These are phyloP conservation scores for Andrographis paniculata DNA, from an alignment of 305 asterid genomes.

Conservation along the genomic window DNA sequence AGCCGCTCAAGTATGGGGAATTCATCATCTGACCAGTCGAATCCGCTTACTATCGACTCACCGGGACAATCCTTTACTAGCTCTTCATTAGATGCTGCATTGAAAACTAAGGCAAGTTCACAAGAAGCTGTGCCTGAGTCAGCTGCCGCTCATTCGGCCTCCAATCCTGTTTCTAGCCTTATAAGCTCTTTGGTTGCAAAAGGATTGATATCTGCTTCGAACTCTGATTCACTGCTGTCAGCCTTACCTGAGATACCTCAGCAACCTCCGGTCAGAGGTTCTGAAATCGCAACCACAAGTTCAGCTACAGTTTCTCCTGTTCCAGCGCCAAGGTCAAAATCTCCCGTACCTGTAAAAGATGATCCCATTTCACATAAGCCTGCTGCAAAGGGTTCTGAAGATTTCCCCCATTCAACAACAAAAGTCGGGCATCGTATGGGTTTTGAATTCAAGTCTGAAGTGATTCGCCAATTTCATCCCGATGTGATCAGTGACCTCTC, in stretches of 20 bases:
- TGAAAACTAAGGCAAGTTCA: constrained; percentile 24
- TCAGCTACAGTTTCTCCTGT: constrained; percentile 34
- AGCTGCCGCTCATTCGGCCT: constrained; percentile 20
- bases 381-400: constrained; percentile 26
- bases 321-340: constrained; percentile 27
- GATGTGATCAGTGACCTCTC: constrained; percentile 56
- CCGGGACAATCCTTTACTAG: constrained; percentile 55
- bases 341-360: constrained; percentile 23
- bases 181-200: constrained; percentile 74
- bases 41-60: constrained; percentile 30
- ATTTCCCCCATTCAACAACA: constrained; percentile 25
- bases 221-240: constrained; percentile 33
- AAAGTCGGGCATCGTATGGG: constrained; percentile 58
- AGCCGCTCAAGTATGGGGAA: constrained; percentile 26
- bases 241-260: constrained; percentile 25
- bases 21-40: constrained; percentile 45
- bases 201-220: constrained; percentile 74
- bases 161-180: constrained; percentile 73
- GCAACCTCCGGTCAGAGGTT: constrained; percentile 30
- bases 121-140: constrained; percentile 21
- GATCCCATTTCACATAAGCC: constrained; percentile 23
- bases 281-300: constrained; percentile 29
- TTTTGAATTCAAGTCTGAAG: constrained; percentile 62
- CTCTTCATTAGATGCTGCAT: constrained; percentile 46
- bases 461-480: constrained; percentile 57